Percentiles rank a stretch among this genome's conserved stretches.
phyloP scores from a whole-genome alignment of 495 filamentous ascomycete species.

The Penicillium diatomitis region DNA sequence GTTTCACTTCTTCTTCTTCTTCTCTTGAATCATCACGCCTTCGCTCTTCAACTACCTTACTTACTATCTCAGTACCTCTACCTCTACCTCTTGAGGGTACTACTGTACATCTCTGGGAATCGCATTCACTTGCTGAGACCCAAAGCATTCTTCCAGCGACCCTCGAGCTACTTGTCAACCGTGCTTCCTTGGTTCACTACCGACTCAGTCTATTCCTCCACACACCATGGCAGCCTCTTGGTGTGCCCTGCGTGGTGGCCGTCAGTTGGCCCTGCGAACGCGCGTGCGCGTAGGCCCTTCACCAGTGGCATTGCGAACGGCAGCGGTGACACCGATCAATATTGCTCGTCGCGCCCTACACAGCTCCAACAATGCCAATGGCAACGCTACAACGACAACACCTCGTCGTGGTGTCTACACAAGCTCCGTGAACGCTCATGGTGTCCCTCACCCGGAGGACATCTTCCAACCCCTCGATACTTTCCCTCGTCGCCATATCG shows the following conservation, averaged over 20 bases:
- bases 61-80: not conserved
- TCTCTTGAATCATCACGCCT: slow-evolving; percentile 2
- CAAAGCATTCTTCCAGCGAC: too few relatives aligned
- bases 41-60: slow-evolving; percentile 7
- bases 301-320: slow-evolving; percentile 21
- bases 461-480: slow-evolving; percentile 47
- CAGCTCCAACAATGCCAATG: slow-evolving; percentile 14
- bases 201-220: too few relatives aligned
- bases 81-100: too few relatives aligned
- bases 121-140: too few relatives aligned
- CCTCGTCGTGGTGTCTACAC: slow-evolving; percentile 32
- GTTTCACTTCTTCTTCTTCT: not conserved
- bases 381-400: slow-evolving; percentile 7
- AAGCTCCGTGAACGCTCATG: slow-evolving; percentile 32
- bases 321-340: slow-evolving; percentile 21
- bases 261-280: slow-evolving; percentile 33
- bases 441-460: slow-evolving; percentile 34
- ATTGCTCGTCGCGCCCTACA: slow-evolving; percentile 19
- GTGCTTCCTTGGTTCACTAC: too few relatives aligned
- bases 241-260: slow-evolving; percentile 34
- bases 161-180: too few relatives aligned
- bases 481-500: slow-evolving; percentile 87
- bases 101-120: too few relatives aligned
- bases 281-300: slow-evolving; percentile 22
- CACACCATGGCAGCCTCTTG: slow-evolving; percentile 31